phyloP scores from a whole-genome alignment of 768 basidiomycete genomes.

The Amanita molliuscula region DNA sequence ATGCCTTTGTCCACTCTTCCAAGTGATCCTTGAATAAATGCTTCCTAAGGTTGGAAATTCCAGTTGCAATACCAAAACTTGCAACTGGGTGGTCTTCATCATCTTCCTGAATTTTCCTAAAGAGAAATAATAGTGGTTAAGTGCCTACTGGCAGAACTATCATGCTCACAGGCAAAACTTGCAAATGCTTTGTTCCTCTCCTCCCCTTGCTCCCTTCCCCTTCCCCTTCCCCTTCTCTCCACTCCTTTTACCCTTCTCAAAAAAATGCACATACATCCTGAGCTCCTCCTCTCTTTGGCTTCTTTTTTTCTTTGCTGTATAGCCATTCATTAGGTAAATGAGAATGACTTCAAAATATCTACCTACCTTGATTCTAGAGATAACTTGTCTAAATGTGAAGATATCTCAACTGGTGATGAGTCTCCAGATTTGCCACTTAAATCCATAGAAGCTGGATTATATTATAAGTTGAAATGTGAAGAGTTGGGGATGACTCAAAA shows the following conservation, averaged over 20 bases:
- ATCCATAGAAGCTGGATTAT: no score
- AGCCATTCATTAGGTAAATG: no score
- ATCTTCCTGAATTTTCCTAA: constrained; percentile 1
- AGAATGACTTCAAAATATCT: no score
- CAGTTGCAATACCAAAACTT: constrained; percentile 5
- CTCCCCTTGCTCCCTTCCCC: neutral
- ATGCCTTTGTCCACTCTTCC: constrained; percentile 9
- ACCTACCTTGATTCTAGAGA: neutral
- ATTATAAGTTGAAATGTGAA: no score
- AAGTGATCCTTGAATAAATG: constrained; percentile 9
- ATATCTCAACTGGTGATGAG: neutral
- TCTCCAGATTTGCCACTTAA: neutral
- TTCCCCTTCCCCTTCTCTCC: neutral
- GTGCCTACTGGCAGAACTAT: neutral
- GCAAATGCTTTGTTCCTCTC: neutral
- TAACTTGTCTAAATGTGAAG: neutral
- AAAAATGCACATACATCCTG: neutral
- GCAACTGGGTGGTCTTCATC: neutral
- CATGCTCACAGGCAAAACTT: constrained; percentile 8
- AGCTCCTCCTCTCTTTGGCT: neutral
- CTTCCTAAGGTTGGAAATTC: constrained; percentile 4
- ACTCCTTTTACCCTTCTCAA: neutral
- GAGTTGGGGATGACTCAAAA: no score
- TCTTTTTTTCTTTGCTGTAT: neutral
- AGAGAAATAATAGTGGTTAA: neutral